These are phyloP conservation scores for Dipodascus albidus DNA, from an alignment of 805 yeast species.

Conservation along the genomic window DNA sequence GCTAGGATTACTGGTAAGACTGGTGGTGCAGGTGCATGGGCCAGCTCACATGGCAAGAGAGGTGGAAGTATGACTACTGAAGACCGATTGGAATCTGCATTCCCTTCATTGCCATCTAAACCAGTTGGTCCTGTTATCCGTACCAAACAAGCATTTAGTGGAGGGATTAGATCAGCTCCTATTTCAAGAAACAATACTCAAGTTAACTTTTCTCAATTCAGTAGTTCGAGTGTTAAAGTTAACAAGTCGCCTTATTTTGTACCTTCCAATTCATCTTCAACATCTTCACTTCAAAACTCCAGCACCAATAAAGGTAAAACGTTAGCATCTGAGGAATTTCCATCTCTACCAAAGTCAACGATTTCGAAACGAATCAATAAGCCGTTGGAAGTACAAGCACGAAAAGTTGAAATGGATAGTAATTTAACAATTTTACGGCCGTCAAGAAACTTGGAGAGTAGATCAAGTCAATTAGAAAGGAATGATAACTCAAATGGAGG, in stretches of 20 bases:
- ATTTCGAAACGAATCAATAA: background rate
- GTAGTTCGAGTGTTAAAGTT: background rate
- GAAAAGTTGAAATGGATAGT: background rate
- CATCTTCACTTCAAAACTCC: background rate
- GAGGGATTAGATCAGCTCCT: background rate
- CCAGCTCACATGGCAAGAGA: background rate
- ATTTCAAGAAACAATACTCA: background rate
- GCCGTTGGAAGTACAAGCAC: background rate
- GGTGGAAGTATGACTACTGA: background rate
- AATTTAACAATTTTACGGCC: background rate
- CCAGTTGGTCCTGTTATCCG: background rate
- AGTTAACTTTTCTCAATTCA: background rate
- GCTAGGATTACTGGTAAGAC: background rate
- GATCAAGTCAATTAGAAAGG: background rate
- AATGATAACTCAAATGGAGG: background rate
- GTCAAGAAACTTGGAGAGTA: background rate
- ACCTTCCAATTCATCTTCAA: background rate
- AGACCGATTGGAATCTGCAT: background rate
- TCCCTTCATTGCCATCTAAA: background rate
- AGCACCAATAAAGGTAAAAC: background rate
- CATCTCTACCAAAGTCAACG: background rate
- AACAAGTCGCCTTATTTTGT: background rate
- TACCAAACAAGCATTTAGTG: background rate
- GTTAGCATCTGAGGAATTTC: background rate
- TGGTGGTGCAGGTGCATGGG: background rate